Evolutionary conservation across 2,329 filamentous ascomycete genomes (phyloP), one percentile per base, ranked within the genome.

Genomic region (Phialocephala subalpina): DNA sequence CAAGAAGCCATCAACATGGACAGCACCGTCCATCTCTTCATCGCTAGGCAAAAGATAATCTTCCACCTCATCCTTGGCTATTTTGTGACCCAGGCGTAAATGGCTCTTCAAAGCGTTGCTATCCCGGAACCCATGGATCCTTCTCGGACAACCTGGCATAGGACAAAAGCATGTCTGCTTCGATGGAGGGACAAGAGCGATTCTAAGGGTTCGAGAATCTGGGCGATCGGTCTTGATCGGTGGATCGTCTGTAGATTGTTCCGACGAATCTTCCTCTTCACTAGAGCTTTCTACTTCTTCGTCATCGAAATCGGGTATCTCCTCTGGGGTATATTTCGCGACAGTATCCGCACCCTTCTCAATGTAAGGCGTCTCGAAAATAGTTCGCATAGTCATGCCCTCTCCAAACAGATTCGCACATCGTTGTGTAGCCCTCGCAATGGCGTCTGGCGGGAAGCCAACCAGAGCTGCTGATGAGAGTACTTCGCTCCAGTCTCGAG

Each of bases 401-500:
- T 96, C 87, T 0, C 84, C 86, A 72, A 97, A 97, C 0, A 97
- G 80, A 55, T 86, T 81, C 2, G 91, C 87, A 73, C 94, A 98
- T 58, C 95, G 86, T 73, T 89, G 83, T 1, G 91, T 86, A 0
- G 93, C 86, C 35, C 92, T 86, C 60, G 88, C 85, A 14, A 97
- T 79, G 0, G 89, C 90, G 0, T 81, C 77, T 0, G 82, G 78
- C 1, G 91, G 81, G 78, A 94, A 94, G 0, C 92, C 93, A 1
- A 86, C 86, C 58, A 97, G 80, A 0, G 92, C 86, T 2, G 95
- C 95, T 0, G 93, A 84, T 0, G 92, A 92, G 33, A 97, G 80
- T 1, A 97, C 86, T 70, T 97, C 92, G 70, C 89, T 91, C 95
- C 95, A 98, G 79, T 97, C 92, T 25, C 92, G 68, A 20, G 73